Evolutionary conservation across 768 basidiomycete species (phyloP).

Genomic region (Tricholoma terreum): DNA sequence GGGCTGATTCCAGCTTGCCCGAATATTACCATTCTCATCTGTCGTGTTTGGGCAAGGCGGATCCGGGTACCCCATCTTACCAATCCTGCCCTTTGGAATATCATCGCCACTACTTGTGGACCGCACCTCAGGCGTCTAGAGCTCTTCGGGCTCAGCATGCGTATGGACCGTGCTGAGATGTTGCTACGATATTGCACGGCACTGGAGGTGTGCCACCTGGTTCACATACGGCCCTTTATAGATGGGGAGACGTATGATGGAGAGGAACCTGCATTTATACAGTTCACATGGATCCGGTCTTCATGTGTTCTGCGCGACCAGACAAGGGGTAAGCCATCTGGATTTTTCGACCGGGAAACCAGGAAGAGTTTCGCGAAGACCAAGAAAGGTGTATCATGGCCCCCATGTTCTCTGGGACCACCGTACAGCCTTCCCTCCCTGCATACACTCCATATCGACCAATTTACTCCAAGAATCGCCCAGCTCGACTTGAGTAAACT

Average conservation of each 20-base stretch:
- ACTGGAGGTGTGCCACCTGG: not conserved
- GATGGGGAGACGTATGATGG: not conserved
- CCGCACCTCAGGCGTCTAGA: not conserved
- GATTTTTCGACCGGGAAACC: not conserved
- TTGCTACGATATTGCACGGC: not conserved
- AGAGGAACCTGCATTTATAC: not conserved
- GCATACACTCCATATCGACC: not conserved
- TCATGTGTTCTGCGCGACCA: not conserved
- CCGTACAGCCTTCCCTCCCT: not conserved
- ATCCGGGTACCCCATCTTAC: too few species aligned
- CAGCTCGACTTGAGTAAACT: not conserved
- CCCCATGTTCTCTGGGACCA: not conserved
- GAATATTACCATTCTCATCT: not conserved
- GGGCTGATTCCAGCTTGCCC: conserved; percentile 2
- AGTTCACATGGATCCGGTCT: not conserved
- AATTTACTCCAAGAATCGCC: not conserved
- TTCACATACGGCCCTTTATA: not conserved
- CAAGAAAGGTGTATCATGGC: not conserved
- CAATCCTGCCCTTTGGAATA: not conserved
- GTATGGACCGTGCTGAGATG: not conserved
- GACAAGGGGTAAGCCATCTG: not conserved
- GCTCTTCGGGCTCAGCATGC: not conserved
- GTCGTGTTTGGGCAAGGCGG: not conserved
- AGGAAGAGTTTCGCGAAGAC: not conserved
- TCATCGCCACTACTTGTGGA: not conserved